Percentiles rank a stretch among this genome's conserved stretches.
Evolutionary conservation across 2,329 filamentous ascomycete species (phyloP).

Genomic region (Talaromyces sp.): DNA sequence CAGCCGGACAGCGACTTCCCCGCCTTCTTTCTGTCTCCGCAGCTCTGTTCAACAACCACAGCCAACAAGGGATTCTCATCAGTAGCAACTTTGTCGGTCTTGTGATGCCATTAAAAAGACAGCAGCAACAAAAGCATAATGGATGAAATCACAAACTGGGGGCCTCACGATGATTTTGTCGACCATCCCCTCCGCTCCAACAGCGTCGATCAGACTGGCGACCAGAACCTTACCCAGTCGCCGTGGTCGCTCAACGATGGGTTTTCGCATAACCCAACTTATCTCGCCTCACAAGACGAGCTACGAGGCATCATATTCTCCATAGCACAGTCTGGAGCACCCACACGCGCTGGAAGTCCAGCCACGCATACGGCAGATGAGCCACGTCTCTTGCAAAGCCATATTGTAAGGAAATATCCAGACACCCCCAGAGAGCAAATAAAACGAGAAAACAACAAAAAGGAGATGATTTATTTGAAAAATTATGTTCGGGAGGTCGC

Average conservation of each 20-base stretch:
- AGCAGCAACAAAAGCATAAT: not conserved
- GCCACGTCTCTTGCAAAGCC: not conserved
- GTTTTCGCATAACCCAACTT: conserved; percentile 36
- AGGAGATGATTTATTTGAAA: conserved; percentile 38
- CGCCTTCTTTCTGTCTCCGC: not conserved
- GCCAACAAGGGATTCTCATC: no score
- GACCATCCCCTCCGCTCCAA: not conserved
- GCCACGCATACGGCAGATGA: conserved; percentile 8
- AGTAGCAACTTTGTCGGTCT: not conserved
- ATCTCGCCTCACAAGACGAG: conserved; percentile 43
- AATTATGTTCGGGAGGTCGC: conserved; percentile 52
- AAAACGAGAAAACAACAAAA: conserved; percentile 3
- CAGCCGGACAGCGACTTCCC: not conserved
- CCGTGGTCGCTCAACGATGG: conserved; percentile 15
- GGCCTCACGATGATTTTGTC: not conserved
- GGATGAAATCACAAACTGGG: not conserved
- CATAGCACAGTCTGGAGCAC: conserved; percentile 40
- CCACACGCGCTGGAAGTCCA: conserved; percentile 36
- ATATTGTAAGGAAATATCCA: conserved; percentile 25
- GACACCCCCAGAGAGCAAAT: not conserved
- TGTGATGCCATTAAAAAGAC: not conserved
- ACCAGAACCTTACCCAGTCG: not conserved
- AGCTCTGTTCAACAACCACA: not conserved
- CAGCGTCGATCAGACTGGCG: not conserved
- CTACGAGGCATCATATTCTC: conserved; percentile 41